Evolutionary conservation across 2,329 filamentous ascomycete species (phyloP).

Genomic region (Microcyclosporella mali): DNA sequence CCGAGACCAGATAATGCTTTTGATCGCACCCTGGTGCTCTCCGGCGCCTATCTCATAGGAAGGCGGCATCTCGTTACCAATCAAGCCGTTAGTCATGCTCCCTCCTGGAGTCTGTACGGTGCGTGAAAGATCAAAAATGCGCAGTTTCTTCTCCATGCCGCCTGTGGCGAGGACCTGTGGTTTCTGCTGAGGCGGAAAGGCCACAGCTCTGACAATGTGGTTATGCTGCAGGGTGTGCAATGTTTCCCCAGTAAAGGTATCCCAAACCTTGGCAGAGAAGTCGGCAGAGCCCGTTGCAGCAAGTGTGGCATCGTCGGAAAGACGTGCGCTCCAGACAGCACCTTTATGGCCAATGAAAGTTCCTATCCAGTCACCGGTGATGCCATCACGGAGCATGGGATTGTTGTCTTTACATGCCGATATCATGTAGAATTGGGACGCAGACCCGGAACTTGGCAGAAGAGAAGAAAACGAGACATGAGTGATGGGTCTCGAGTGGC

Average conservation of each 20-base stretch:
- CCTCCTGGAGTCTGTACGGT: conserved; percentile 20
- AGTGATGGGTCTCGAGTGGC: conserved; percentile 85
- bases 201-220: conserved; percentile 90
- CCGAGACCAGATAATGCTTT: conserved; percentile 85
- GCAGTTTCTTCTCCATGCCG: conserved; percentile 92
- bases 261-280: conserved; percentile 90
- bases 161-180: conserved; percentile 81
- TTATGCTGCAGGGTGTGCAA: conserved; percentile 82
- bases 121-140: conserved; percentile 79
- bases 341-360: conserved; percentile 98
- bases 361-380: conserved; percentile 96
- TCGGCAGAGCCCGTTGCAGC: conserved; percentile 93
- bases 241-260: conserved; percentile 87
- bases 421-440: conserved; percentile 69
- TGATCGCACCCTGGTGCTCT: conserved; percentile 81
- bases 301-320: conserved; percentile 79
- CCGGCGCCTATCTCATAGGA: conserved; percentile 84
- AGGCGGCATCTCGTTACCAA: conserved; percentile 32
- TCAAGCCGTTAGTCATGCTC: conserved; percentile 12
- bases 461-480: conserved; percentile 85
- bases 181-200: conserved; percentile 63
- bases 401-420: conserved; percentile 84
- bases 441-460: conserved; percentile 37
- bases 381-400: conserved; percentile 93
- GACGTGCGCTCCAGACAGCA: conserved; percentile 89